Conservation (phyloP, 768 basidiomycete species). For the Clathrus columnatus region DNA sequence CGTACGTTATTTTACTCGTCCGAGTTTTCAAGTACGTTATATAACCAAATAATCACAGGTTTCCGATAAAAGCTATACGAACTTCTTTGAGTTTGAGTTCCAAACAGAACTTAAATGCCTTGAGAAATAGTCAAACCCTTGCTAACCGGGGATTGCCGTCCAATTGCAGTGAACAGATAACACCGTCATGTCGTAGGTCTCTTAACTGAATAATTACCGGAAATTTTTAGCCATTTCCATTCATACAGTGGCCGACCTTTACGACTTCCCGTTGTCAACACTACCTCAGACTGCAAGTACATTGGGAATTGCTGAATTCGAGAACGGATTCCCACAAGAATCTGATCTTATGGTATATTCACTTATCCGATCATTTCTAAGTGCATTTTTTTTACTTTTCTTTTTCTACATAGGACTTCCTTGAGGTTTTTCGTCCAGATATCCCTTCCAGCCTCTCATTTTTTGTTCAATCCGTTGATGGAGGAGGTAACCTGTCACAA, state of each 20-base stretch:
- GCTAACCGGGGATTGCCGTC: background rate
- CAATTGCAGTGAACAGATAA: constrained; percentile 11
- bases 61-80: background rate
- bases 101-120: background rate
- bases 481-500: constrained; percentile 28
- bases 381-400: background rate
- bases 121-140: background rate
- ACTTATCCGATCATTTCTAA: too few relatives aligned
- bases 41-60: background rate
- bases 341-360: constrained; percentile 12
- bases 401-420: constrained; percentile 17
- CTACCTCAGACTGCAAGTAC: constrained; percentile 23
- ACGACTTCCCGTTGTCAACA: constrained; percentile 25
- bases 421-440: constrained; percentile 24
- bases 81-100: background rate
- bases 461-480: constrained; percentile 28
- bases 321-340: constrained; percentile 24
- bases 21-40: background rate
- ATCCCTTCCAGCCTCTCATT: constrained; percentile 26
- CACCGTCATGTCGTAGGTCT: constrained; percentile 19
- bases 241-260: constrained; percentile 22
- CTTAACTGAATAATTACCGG: background rate
- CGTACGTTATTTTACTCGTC: constrained; percentile 12
- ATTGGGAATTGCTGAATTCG: constrained; percentile 27
- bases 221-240: background rate